phyloP scores from a whole-genome alignment of 352 stramenopile species.

The Phytophthora tentaculata region DNA sequence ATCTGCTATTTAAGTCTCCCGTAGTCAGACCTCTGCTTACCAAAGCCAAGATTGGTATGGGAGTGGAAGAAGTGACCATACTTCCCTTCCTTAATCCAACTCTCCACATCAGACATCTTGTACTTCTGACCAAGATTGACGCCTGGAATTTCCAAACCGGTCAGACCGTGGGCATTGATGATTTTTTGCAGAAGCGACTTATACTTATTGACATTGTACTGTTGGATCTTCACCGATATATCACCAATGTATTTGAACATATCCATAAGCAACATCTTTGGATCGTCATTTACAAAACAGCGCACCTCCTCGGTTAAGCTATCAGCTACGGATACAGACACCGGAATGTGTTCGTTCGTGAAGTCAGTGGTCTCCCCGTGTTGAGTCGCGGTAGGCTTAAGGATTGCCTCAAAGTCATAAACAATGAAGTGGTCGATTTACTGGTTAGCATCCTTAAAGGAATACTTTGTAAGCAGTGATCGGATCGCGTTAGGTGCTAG shows the following conservation, averaged over 20 bases:
- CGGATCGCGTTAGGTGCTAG: not conserved
- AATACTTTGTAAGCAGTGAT: conserved; percentile 1
- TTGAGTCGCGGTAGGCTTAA: not conserved
- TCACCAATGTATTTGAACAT: conserved; percentile 1
- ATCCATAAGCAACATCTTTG: not conserved
- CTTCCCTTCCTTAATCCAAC: not conserved
- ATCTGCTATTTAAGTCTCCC: not conserved
- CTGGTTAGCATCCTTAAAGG: not conserved
- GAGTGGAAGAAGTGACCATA: not conserved
- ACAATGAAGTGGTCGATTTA: not conserved
- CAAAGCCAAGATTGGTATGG: not conserved
- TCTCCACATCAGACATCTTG: not conserved
- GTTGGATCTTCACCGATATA: not conserved
- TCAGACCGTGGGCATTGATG: not conserved
- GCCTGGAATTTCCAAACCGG: not conserved
- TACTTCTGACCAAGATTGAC: not conserved
- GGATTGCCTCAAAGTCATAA: not conserved
- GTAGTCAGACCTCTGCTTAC: not conserved
- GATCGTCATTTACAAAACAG: not conserved
- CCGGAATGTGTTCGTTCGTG: not conserved
- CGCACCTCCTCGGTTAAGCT: not conserved
- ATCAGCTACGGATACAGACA: not conserved
- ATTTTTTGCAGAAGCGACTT: not conserved
- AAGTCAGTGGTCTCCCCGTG: not conserved
- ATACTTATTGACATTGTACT: conserved; percentile 2